phyloP scores from a whole-genome alignment of 164 flowering plant genomes.

The Magnolia changhungtana region DNA sequence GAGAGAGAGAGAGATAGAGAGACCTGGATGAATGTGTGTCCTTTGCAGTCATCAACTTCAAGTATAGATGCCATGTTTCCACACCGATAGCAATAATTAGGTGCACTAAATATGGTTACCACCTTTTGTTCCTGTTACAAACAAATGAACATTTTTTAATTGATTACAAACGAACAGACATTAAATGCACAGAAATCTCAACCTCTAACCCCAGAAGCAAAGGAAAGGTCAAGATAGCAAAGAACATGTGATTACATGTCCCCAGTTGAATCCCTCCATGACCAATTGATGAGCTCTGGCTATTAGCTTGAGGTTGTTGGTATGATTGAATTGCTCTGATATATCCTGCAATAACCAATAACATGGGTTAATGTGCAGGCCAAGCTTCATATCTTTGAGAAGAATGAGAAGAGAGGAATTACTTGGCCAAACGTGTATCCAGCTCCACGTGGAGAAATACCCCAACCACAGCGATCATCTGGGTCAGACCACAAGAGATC shows the following conservation, averaged over 20 bases:
- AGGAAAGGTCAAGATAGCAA: neutral
- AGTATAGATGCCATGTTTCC: conserved; percentile 98
- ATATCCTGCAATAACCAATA: conserved; percentile 59
- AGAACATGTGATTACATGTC: conserved; percentile 54
- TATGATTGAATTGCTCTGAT: conserved; percentile 94
- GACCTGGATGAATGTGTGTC: conserved; percentile 96
- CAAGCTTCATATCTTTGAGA: neutral
- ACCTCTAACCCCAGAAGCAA: neutral
- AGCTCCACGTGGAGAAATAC: conserved; percentile 97
- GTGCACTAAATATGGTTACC: conserved; percentile 97
- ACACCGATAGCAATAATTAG: conserved; percentile 96
- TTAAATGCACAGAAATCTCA: neutral
- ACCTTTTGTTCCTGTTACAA: conserved; percentile 90
- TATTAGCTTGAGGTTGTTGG: conserved; percentile 85
- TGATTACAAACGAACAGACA: conserved; percentile 1
- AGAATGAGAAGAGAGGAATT: conserved; percentile 5
- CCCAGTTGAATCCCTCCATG: conserved; percentile 99
- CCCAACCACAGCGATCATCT: conserved; percentile 99
- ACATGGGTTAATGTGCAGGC: neutral
- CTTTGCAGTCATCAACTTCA: conserved; percentile 96
- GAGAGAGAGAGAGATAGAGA: conserved; percentile 7
- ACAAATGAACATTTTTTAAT: neutral
- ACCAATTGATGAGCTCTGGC: conserved; percentile 99
- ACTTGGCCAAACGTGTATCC: conserved; percentile 95
- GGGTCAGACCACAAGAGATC: conserved; percentile 98